Percentiles rank a stretch among this genome's conserved stretches.
phyloP scores from a whole-genome alignment of 257 asterid species.

The Petrea volubilis region DNA sequence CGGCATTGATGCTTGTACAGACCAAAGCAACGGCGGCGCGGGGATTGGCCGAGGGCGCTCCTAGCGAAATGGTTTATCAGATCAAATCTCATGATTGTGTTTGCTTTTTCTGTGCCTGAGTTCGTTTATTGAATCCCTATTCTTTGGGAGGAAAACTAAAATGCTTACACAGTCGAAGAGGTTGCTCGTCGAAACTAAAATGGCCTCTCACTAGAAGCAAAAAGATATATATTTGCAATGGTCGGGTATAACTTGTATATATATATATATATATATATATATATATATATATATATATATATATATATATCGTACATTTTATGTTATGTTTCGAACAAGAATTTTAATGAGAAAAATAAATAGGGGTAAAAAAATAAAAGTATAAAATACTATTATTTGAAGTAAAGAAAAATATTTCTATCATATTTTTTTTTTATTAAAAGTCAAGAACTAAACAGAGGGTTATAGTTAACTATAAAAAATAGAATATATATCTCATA shows the following conservation, averaged over 20 bases:
- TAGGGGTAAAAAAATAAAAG: too few species aligned
- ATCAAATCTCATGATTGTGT: constrained; percentile 41
- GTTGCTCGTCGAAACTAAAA: neutral
- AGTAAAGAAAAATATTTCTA: too few species aligned
- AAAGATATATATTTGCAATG: neutral
- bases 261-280: too few species aligned
- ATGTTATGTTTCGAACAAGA: too few species aligned
- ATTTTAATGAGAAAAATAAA: too few species aligned
- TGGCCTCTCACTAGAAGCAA: neutral
- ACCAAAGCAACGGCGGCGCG: constrained; percentile 26
- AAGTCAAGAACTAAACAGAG: too few species aligned
- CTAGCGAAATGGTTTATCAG: constrained; percentile 31
- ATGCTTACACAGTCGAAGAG: neutral
- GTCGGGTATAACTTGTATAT: neutral
- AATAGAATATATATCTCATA: too few species aligned
- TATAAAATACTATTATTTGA: too few species aligned
- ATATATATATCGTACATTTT: too few species aligned
- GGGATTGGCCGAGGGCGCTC: constrained; percentile 24
- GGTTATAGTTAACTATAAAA: too few species aligned
- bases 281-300: too few species aligned
- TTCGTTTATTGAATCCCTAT: constrained; percentile 11
- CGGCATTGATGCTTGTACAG: constrained; percentile 32
- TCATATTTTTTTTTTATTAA: too few species aligned
- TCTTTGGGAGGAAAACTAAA: constrained; percentile 15
- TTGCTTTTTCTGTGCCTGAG: neutral